phyloP scores from a whole-genome alignment of 352 stramenopile species.

The Blastocystis sp. region DNA sequence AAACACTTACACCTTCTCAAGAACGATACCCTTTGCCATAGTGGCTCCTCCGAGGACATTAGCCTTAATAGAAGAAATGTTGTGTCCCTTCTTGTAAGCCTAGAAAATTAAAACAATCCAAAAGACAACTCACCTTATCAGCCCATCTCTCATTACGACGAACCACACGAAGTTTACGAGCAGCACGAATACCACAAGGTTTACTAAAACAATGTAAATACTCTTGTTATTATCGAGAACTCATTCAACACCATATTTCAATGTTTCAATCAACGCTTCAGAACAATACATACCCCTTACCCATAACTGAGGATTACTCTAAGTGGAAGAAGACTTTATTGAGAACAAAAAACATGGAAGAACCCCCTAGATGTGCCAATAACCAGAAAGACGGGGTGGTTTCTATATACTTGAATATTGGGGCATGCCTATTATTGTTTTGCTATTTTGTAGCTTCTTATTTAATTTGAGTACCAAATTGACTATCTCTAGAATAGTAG shows the following conservation, averaged over 20 bases:
- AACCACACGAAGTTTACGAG: slow-evolving; percentile 98
- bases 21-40: slow-evolving; percentile 99
- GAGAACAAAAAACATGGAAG: neutral
- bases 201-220: slow-evolving; percentile 78
- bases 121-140: slow-evolving; percentile 78
- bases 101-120: slow-evolving; percentile 70
- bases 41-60: slow-evolving; percentile 96
- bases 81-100: slow-evolving; percentile 99
- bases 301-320: slow-evolving; percentile 5
- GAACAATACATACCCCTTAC: slow-evolving; percentile 64
- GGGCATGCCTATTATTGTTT: too few relatives aligned
- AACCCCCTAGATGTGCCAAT: too few relatives aligned
- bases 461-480: too few relatives aligned
- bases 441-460: too few relatives aligned
- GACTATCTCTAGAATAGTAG: too few relatives aligned
- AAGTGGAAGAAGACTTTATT: slow-evolving; percentile 63
- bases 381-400: too few relatives aligned
- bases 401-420: too few relatives aligned
- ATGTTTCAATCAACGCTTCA: neutral
- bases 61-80: slow-evolving; percentile 97
- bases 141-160: slow-evolving; percentile 93
- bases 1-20: slow-evolving; percentile 94
- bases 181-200: slow-evolving; percentile 95
- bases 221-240: neutral
- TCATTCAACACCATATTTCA: neutral